Conservation (phyloP, 352 stramenopile species). For the Phytophthora brassicae region DNA sequence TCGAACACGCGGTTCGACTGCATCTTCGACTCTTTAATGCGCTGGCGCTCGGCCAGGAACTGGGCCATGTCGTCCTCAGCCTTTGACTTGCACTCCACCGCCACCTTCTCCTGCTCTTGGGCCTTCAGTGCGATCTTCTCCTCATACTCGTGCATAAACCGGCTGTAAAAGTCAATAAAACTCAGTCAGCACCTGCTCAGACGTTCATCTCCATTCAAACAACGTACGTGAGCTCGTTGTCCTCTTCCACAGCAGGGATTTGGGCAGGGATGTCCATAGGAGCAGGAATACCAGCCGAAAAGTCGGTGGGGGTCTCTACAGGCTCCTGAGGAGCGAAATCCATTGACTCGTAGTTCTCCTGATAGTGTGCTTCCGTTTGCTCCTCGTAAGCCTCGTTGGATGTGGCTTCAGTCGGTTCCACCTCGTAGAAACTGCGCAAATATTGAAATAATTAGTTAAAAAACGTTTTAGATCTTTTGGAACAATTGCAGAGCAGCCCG, state of each 20-base stretch:
- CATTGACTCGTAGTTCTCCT: slow-evolving; percentile 33
- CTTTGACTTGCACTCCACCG: slow-evolving; percentile 71
- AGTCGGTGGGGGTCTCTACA: slow-evolving; percentile 19
- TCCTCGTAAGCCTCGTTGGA: slow-evolving; percentile 18
- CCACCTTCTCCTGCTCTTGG: slow-evolving; percentile 72
- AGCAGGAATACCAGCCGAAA: slow-evolving; percentile 9
- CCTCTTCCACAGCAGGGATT: slow-evolving; percentile 59
- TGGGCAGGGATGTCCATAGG: slow-evolving; percentile 33
- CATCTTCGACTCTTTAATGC: slow-evolving; percentile 90
- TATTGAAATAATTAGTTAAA: not conserved
- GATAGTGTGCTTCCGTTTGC: slow-evolving; percentile 2
- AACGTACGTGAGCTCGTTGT: slow-evolving; percentile 76
- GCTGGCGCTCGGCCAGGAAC: slow-evolving; percentile 84
- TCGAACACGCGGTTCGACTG: slow-evolving; percentile 92
- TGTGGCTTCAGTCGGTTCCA: slow-evolving; percentile 41
- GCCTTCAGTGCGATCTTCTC: slow-evolving; percentile 68
- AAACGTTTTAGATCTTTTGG: not conserved
- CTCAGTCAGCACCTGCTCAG: not conserved
- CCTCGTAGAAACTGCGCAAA: slow-evolving; percentile 60
- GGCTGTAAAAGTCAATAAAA: slow-evolving; percentile 31
- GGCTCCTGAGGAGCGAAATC: slow-evolving; percentile 21
- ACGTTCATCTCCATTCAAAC: not conserved
- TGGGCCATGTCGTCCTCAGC: slow-evolving; percentile 67
- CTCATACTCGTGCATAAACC: slow-evolving; percentile 77
- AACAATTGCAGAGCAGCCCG: not conserved